Evolutionary conservation across 306 rosid genomes (phyloP).

Genomic region (Prunus mongolica): DNA sequence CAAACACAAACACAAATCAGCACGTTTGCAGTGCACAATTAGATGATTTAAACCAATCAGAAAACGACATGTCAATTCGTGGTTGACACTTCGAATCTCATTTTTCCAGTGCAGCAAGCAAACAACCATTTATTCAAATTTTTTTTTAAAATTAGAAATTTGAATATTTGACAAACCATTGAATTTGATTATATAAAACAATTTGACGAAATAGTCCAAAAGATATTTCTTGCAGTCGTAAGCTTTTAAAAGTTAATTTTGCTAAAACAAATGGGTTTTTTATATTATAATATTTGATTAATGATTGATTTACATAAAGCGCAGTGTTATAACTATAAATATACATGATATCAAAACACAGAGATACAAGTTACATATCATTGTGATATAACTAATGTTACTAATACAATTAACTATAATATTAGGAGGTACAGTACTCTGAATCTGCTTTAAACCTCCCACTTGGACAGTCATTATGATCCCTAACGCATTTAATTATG

Average conservation of each 20-base stretch:
- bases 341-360: background rate
- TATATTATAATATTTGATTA: background rate
- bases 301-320: background rate
- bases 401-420: background rate
- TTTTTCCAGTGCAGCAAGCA: background rate
- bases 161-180: background rate
- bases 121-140: background rate
- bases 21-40: conserved; percentile 5
- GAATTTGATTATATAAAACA: background rate
- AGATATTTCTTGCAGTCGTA: background rate
- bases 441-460: background rate
- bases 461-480: conserved; percentile 6
- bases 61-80: background rate
- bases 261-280: background rate
- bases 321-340: background rate
- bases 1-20: background rate
- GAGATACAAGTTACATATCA: background rate
- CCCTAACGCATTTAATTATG: background rate
- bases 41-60: background rate
- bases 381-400: background rate
- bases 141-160: background rate
- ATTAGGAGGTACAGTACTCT: background rate
- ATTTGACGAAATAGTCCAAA: background rate
- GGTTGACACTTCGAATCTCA: background rate
- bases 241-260: background rate